Percentiles rank a stretch among this genome's conserved stretches.
Conservation (phyloP, 2,329 filamentous ascomycete genomes). For the Aspergillus quadrilineatus region DNA sequence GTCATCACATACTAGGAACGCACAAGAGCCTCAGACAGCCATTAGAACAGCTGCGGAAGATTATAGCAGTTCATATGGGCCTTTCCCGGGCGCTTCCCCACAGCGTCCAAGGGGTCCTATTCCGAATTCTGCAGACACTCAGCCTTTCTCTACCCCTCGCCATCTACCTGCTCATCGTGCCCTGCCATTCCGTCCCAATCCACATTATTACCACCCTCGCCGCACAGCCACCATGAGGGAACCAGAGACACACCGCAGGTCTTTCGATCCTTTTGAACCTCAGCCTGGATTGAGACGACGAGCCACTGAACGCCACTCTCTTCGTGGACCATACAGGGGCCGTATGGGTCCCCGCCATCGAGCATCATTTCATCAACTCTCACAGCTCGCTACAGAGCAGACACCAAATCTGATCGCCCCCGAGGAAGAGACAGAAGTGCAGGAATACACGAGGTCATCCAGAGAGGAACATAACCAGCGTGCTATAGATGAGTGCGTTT, state of each 20-base stretch:
- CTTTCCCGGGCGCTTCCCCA: conserved; percentile 15
- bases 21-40: background rate
- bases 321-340: conserved; percentile 12
- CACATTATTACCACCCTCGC: background rate
- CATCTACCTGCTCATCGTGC: background rate
- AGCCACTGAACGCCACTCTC: conserved; percentile 28
- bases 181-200: background rate
- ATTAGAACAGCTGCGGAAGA: background rate
- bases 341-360: background rate
- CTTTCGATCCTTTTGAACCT: conserved; percentile 20
- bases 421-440: background rate
- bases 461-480: conserved; percentile 10
- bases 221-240: conserved; percentile 9
- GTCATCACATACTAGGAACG: background rate
- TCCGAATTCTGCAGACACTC: too few relatives aligned
- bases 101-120: conserved; percentile 10
- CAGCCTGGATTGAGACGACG: conserved; percentile 25
- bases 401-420: background rate
- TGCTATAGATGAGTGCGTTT: conserved; percentile 39
- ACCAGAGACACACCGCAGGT: conserved; percentile 3
- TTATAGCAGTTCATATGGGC: background rate
- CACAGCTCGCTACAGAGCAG: background rate
- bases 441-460: background rate
- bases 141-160: background rate
- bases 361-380: conserved; percentile 1